Base-by-base conservation (phyloP, 2,329 filamentous ascomycete species). In the Aspergillus pseudoviridinutans region DNA sequence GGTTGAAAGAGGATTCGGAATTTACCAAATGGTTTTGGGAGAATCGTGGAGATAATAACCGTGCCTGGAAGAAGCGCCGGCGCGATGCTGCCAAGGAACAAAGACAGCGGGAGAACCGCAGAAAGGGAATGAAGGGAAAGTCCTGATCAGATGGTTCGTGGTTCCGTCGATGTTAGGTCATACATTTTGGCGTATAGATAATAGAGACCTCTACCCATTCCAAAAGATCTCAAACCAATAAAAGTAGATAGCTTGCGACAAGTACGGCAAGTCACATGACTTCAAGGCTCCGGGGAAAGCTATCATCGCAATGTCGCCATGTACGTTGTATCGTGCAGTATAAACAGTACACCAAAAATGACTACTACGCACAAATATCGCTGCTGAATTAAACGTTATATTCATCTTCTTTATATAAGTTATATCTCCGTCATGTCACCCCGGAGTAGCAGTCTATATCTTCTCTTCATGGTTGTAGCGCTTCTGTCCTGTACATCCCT, bases 11-110 rank as follows among this genome's bases (percentile, higher is more conserved):
- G 2, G 81, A 86, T 59, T 84, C 80, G 54, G 83, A 84, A 38
- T 87, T 87, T 64, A 72, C 78, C 5, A 84, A 86, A 66, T 85
- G 82, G 79, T 87, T 87, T 67, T 87, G 78, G 77, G 78, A 79
- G 54, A 74, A 79, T 56, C 74, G 79, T 6, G 78, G 78, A 22
- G 78, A 80, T 42, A 80, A 79, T 61, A 80, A 80, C 63, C 73
- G 78, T 51, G 76, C 76, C 22, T 80, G 78, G 78, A 81, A 80
- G 65, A 83, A 80, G 72, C 74, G 82, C 61, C 75, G 84, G 58
- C 74, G 84, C 54, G 84, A 87, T 60, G 82, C 80, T 50, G 76
- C 83, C 58, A 87, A 87, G 75, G 78, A 82, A 58, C 80, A 84
- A 68, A 74, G 85, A 63, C 81, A 85, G 71, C 78, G 78, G 61